phyloP scores from a whole-genome alignment of 2,329 filamentous ascomycete genomes.

The Venturiaceae sp. region DNA sequence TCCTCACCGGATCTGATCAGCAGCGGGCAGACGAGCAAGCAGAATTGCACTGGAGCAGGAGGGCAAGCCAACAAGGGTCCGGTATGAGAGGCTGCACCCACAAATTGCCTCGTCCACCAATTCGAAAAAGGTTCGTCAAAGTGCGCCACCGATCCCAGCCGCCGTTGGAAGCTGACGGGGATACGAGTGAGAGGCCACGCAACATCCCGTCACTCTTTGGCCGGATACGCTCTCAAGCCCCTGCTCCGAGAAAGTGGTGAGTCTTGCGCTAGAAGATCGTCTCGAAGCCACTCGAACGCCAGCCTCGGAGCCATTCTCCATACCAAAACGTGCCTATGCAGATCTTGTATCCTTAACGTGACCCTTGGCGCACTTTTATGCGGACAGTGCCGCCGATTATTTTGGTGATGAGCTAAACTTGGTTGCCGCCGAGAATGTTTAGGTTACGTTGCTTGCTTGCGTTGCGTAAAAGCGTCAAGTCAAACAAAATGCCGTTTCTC shows the following conservation, averaged over 20 bases:
- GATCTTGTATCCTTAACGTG: not conserved
- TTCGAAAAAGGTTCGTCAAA: not conserved
- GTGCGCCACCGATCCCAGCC: not conserved
- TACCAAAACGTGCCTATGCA: constrained; percentile 3
- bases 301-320: constrained; percentile 1
- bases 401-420: not conserved
- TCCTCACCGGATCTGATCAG: not conserved
- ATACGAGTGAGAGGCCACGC: not conserved
- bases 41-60: too few species aligned
- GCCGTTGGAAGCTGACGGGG: not conserved
- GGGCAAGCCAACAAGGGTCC: not conserved
- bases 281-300: constrained; percentile 4
- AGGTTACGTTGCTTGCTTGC: not conserved
- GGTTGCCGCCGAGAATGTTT: not conserved
- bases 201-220: not conserved
- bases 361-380: not conserved
- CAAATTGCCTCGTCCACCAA: not conserved
- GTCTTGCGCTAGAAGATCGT: constrained; percentile 6
- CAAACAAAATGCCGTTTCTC: not conserved
- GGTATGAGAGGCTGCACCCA: not conserved
- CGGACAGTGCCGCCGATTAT: not conserved
- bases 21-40: not conserved
- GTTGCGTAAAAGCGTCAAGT: not conserved
- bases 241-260: not conserved
- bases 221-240: not conserved